A percentile compares a stretch with the other conserved stretches of the same genome.
These are phyloP conservation scores for Lotmaria passim DNA, from an alignment of 208 protist species.

Conservation along the genomic window DNA sequence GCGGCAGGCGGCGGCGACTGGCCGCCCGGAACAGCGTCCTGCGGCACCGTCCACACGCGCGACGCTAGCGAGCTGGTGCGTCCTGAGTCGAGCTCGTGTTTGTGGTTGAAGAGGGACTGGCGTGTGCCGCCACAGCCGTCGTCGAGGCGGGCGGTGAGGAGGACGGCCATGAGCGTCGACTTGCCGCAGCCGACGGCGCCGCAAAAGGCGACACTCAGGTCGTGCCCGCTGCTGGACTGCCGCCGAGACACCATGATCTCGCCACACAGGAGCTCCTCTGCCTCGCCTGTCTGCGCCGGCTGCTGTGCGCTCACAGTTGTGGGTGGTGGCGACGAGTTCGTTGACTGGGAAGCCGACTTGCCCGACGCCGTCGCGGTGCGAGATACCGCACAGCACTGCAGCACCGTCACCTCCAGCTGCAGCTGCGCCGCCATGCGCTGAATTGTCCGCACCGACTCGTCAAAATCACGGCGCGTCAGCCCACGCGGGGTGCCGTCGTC, in stretches of 20 bases:
- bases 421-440: slow-evolving; percentile 76
- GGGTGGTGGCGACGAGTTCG: background rate
- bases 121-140: slow-evolving; percentile 80
- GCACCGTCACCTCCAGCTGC: slow-evolving; percentile 52
- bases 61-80: slow-evolving; percentile 94
- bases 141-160: slow-evolving; percentile 75
- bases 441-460: slow-evolving; percentile 81
- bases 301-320: background rate
- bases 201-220: slow-evolving; percentile 86
- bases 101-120: slow-evolving; percentile 94
- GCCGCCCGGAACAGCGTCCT: background rate
- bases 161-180: slow-evolving; percentile 83
- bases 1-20: background rate
- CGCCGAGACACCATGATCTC: slow-evolving; percentile 85
- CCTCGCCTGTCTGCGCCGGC: background rate
- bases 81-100: slow-evolving; percentile 95
- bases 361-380: background rate
- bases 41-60: slow-evolving; percentile 83
- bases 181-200: slow-evolving; percentile 86
- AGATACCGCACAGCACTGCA: slow-evolving; percentile 62
- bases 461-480: slow-evolving; percentile 72
- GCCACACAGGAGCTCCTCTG: slow-evolving; percentile 58
- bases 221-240: slow-evolving; percentile 48
- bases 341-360: background rate
- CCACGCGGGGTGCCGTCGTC: slow-evolving; percentile 92